phyloP scores from a whole-genome alignment of 78 protist species.

The Acrasis kona region DNA sequence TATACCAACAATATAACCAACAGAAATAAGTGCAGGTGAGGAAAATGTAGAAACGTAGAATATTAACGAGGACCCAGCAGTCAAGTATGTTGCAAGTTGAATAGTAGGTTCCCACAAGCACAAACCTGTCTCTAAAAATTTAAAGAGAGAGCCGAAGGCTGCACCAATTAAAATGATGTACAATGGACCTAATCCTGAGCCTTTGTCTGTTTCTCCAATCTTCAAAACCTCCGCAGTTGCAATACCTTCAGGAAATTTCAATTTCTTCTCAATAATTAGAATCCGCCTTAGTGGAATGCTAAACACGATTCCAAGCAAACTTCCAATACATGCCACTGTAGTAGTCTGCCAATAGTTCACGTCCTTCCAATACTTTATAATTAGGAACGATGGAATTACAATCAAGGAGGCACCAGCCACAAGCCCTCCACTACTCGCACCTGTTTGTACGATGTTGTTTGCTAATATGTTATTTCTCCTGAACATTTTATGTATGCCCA shows the following conservation, averaged over 20 bases:
- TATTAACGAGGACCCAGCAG: background rate
- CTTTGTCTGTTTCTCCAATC: background rate
- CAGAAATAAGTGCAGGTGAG: constrained; percentile 1
- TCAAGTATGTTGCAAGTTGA: background rate
- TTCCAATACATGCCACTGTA: background rate
- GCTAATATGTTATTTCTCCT: background rate
- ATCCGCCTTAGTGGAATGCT: background rate
- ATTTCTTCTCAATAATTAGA: background rate
- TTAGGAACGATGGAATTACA: background rate
- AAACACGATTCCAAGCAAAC: background rate
- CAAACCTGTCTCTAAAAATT: background rate
- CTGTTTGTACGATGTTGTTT: background rate
- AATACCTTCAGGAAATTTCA: background rate
- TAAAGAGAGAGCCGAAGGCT: background rate
- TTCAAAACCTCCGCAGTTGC: background rate
- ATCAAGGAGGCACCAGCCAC: background rate
- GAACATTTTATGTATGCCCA: background rate
- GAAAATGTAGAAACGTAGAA: background rate
- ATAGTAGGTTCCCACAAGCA: background rate
- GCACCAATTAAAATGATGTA: background rate
- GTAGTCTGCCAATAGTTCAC: background rate
- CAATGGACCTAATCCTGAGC: background rate
- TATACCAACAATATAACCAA: background rate
- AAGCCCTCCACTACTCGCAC: background rate
- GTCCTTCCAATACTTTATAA: background rate